Base-by-base conservation (phyloP, 441 rosid species). In the Flueggea neowawraea region DNA sequence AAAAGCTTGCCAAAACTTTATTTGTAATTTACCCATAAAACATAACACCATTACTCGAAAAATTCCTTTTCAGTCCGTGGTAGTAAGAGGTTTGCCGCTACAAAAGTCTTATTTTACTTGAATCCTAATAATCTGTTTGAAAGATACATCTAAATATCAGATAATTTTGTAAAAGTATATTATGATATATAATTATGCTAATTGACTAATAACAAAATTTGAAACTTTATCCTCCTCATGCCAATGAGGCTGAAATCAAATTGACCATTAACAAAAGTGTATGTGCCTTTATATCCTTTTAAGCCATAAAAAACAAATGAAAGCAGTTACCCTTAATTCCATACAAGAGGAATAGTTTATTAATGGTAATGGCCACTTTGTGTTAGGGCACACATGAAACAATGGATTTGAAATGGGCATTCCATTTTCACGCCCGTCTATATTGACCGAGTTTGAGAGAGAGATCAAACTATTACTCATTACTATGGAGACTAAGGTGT, bases 391-490 rank as follows among this genome's bases (percentile, higher is more conserved):
- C 54, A 2, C 28, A 22, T 22, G 1, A 22, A 22, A 22, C 41
- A 59, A 45, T 64, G 61, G 55, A 16, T 59, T 68, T 63, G 50
- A 62, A 75, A 75, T 68, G 73, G 77, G 66, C 54, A 3, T 44
- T 67, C 63, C 62, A 74, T 68, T 70, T 74, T 67, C 57, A n/a
- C 66, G 84, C 78, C 86, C 84, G 60, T 79, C 77, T 55, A 79
- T 54, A 67, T 84, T 81, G 86, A 84, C 86, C 70, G n/a, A 7
- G 14, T 32, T 17, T 52, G 55, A 7, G 2, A 17, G n/a, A n/a
- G 16, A 61, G 32, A 69, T 73, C 79, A 73, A 77, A 65, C 54
- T 48, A 47, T 48, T 64, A 80, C 80, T 84, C 74, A 82, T 84
- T 61, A 68, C 63, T 11, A 0, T 39, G 73, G 55, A 63, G 83